Percentiles rank a stretch among this genome's conserved stretches.
Conservation (phyloP, 768 basidiomycete genomes). For the Amanita muscaria region DNA sequence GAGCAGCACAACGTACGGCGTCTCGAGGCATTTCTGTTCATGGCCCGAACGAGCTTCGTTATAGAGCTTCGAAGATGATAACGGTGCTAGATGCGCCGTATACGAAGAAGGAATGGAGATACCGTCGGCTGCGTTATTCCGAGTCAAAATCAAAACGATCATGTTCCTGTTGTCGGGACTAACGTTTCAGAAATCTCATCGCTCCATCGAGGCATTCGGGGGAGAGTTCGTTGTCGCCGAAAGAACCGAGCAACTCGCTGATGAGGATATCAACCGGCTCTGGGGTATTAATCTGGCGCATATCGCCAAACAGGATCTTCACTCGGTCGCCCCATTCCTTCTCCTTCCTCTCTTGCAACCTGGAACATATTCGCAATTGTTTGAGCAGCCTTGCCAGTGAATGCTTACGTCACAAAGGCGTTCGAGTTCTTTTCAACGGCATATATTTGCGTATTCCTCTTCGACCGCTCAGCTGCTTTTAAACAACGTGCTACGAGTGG, state of each 20-base stretch:
- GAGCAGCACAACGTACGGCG: conserved; percentile 99
- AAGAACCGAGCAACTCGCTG: conserved; percentile 92
- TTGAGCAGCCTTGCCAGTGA: conserved; percentile 7
- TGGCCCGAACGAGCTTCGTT: conserved; percentile 66
- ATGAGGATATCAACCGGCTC: conserved; percentile 89
- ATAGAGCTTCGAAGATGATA: conserved; percentile 90
- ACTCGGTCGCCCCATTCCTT: conserved; percentile 81
- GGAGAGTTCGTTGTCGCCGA: conserved; percentile 97
- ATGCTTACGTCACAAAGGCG: conserved; percentile 84
- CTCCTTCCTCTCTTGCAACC: conserved; percentile 75
- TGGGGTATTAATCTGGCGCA: conserved; percentile 77
- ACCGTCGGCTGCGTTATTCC: conserved; percentile 55
- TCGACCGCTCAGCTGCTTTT: conserved; percentile 60
- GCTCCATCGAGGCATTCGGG: conserved; percentile 98
- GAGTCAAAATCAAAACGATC: not conserved
- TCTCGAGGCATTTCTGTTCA: conserved; percentile 73
- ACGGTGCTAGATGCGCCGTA: conserved; percentile 87
- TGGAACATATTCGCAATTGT: conserved; percentile 22
- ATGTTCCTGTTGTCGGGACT: conserved; percentile 17
- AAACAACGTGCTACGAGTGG: conserved; percentile 85
- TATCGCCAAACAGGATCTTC: conserved; percentile 86
- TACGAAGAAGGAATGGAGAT: conserved; percentile 97
- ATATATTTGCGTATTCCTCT: conserved; percentile 57
- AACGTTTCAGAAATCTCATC: conserved; percentile 86
- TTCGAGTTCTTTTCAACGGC: conserved; percentile 97